Conservation (phyloP, 2,329 filamentous ascomycete genomes). For the Rhynchosporium secalis region DNA sequence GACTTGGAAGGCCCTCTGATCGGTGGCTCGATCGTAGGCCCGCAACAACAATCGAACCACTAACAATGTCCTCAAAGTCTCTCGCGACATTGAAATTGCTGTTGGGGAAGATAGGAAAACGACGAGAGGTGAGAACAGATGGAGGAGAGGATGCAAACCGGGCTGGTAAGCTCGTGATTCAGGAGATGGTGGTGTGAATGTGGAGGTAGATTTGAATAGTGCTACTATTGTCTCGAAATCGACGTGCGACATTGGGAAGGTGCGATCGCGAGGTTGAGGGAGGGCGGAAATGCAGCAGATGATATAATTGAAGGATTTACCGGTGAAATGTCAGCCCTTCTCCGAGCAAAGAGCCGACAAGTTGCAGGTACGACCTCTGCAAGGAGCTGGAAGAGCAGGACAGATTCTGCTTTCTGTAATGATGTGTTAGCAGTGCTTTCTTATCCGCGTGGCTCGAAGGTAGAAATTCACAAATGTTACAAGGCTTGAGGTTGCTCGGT, state of each 20-base stretch:
- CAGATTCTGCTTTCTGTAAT: background rate
- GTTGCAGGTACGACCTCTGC: too few species aligned
- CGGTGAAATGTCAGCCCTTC: background rate
- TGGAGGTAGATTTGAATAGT: background rate
- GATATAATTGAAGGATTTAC: background rate
- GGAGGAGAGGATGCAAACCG: background rate
- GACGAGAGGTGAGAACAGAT: too few species aligned
- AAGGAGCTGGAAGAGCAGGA: background rate
- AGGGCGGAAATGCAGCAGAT: background rate
- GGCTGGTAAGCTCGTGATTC: background rate
- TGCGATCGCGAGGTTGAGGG: background rate
- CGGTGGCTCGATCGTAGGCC: background rate
- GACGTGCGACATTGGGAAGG: background rate
- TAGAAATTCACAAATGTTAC: background rate
- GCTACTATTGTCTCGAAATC: background rate
- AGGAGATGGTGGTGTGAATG: background rate
- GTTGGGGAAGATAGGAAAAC: background rate
- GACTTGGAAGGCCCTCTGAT: background rate
- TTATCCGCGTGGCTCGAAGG: background rate
- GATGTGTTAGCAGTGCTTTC: background rate
- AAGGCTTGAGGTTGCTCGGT: background rate
- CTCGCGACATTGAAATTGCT: background rate
- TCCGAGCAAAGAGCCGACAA: background rate
- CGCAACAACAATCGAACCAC: background rate
- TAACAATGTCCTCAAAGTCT: background rate